Evolutionary conservation across 202 grass and related monocot species (phyloP).

Genomic region (Digitaria exilis): DNA sequence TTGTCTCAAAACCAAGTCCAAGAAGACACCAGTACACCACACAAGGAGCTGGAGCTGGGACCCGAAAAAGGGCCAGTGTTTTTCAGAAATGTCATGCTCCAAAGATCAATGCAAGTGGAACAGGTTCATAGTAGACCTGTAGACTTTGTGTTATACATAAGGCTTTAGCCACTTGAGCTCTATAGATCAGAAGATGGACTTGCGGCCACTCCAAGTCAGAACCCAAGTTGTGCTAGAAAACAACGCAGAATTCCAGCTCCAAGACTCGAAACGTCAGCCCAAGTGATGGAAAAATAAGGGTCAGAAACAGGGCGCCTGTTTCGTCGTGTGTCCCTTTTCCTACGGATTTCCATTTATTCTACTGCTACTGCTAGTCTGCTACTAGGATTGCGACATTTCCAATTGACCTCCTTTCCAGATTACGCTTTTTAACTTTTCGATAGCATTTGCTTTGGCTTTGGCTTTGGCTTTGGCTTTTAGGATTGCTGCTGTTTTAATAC

Average conservation of each 20-base stretch:
- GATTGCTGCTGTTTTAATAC: background rate
- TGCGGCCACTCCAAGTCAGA: constrained; percentile 1
- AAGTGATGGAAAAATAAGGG: background rate
- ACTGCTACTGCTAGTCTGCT: background rate
- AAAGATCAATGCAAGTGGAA: background rate
- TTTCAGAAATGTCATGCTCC: constrained; percentile 28
- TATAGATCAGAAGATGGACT: background rate
- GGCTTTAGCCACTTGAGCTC: background rate
- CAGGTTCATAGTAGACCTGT: background rate
- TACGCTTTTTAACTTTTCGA: background rate
- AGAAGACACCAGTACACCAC: background rate
- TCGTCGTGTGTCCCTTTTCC: background rate
- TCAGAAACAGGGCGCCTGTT: background rate
- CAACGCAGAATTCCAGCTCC: background rate
- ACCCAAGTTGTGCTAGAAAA: background rate
- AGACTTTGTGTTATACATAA: no score
- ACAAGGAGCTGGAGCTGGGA: background rate
- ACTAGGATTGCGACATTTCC: background rate
- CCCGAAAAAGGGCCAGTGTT: background rate
- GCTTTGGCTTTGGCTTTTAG: background rate
- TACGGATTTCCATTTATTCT: background rate
- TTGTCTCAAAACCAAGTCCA: background rate
- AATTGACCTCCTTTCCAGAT: background rate
- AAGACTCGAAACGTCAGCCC: background rate
- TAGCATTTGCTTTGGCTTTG: background rate